These are phyloP conservation scores for Pharus latifolius DNA, from an alignment of 176 grass and related monocot genomes.

Conservation along the genomic window DNA sequence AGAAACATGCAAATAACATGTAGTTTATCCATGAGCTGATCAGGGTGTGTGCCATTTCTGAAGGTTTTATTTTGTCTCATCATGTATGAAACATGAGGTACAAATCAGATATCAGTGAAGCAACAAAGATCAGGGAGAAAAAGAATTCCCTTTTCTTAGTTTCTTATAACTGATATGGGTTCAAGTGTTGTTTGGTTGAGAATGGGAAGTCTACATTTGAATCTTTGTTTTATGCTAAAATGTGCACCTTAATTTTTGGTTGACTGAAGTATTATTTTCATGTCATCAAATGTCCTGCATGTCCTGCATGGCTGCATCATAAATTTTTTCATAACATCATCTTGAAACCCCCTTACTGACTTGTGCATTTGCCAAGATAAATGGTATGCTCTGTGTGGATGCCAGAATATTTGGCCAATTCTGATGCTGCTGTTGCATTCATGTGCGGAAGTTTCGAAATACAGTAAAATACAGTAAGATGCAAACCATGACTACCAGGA, in stretches of 20 bases:
- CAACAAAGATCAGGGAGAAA: not conserved
- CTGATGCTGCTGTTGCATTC: no score
- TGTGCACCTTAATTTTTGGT: no score
- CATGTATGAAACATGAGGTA: constrained; percentile 18
- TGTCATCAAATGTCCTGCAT: no score
- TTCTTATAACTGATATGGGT: not conserved
- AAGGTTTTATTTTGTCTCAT: not conserved
- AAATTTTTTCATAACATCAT: no score
- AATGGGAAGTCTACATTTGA: not conserved
- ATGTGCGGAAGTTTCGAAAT: not conserved
- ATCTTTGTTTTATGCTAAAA: not conserved
- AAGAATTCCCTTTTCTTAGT: not conserved
- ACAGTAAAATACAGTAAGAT: not conserved
- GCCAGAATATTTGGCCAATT: no score
- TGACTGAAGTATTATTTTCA: no score
- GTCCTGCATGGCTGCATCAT: no score
- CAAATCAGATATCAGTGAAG: not conserved
- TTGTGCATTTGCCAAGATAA: no score
- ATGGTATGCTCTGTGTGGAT: no score
- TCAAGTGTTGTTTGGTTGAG: not conserved
- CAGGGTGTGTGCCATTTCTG: not conserved
- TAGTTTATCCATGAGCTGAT: not conserved
- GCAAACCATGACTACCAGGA: not conserved
- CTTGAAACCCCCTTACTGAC: no score
- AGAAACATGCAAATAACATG: not conserved